phyloP scores from a whole-genome alignment of 805 yeast genomes.

The Saccharomycopsis guyanensis region DNA sequence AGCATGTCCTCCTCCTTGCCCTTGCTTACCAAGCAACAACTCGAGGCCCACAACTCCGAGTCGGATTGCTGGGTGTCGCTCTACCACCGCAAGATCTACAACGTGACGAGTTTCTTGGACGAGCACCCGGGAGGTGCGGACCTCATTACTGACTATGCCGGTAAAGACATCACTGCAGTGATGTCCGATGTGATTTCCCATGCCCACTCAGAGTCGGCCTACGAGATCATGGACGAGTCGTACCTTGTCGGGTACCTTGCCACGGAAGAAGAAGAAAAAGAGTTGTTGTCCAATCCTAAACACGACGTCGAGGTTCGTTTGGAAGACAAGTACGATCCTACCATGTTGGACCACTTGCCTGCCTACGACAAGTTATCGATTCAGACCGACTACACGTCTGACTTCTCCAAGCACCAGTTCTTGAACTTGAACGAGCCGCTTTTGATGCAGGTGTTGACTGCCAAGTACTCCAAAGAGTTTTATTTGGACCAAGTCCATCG shows the following conservation, averaged over 20 bases:
- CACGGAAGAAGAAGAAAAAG: constrained; percentile 66
- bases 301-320: constrained; percentile 52
- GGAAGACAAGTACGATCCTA: constrained; percentile 40
- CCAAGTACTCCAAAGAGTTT: constrained; percentile 76
- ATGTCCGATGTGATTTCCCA: constrained; percentile 60
- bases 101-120: constrained; percentile 65
- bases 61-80: constrained; percentile 76
- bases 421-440: constrained; percentile 80
- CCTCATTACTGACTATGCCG: constrained; percentile 49
- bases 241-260: constrained; percentile 80
- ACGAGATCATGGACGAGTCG: constrained; percentile 71
- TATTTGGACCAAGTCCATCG: constrained; percentile 95
- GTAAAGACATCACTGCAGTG: constrained; percentile 34
- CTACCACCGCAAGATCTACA: constrained; percentile 71
- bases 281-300: constrained; percentile 53
- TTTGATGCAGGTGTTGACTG: constrained; percentile 67
- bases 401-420: constrained; percentile 72
- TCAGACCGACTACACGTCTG: constrained; percentile 70
- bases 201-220: constrained; percentile 77
- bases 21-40: constrained; percentile 45
- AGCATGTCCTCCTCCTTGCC: constrained; percentile 37
- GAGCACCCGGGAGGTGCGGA: constrained; percentile 70
- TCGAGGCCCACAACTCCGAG: constrained; percentile 44
- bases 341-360: constrained; percentile 59
- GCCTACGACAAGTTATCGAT: constrained; percentile 64